A percentile compares a stretch with the other conserved stretches of the same genome.
phyloP scores from a whole-genome alignment of 352 stramenopile genomes.

The Thalassiosira gravida region DNA sequence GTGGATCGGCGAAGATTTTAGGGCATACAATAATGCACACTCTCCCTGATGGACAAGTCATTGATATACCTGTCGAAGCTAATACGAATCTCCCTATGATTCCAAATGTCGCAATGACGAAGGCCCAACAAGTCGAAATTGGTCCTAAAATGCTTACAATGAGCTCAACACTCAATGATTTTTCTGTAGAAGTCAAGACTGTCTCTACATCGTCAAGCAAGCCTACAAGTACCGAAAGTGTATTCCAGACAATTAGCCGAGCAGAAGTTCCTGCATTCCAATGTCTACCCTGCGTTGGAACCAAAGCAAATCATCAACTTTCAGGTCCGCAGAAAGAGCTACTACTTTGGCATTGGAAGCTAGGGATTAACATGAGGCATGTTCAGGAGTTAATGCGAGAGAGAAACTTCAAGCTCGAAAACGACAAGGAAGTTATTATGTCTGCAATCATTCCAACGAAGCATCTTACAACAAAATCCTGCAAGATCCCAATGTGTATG shows the following conservation, averaged over 20 bases:
- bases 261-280: background rate
- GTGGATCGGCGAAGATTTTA: too few relatives aligned
- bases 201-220: too few relatives aligned
- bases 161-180: background rate
- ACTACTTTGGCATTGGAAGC: slow-evolving; percentile 45
- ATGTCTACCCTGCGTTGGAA: background rate
- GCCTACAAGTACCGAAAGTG: background rate
- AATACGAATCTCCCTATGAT: background rate
- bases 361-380: slow-evolving; percentile 17
- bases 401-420: background rate
- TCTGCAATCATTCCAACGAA: background rate
- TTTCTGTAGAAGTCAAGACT: background rate
- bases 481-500: background rate
- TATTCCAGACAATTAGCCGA: too few relatives aligned
- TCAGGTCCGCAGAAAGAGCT: slow-evolving; percentile 49
- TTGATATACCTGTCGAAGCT: background rate
- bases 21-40: too few relatives aligned
- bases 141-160: background rate
- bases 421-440: background rate
- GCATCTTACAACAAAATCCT: background rate
- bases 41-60: background rate
- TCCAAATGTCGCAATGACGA: background rate
- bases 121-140: background rate
- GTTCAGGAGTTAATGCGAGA: slow-evolving; percentile 34
- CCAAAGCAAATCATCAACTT: slow-evolving; percentile 54